Base-by-base conservation (phyloP, 2,329 filamentous ascomycete species). In the Neopestalotiopsis sp. region DNA sequence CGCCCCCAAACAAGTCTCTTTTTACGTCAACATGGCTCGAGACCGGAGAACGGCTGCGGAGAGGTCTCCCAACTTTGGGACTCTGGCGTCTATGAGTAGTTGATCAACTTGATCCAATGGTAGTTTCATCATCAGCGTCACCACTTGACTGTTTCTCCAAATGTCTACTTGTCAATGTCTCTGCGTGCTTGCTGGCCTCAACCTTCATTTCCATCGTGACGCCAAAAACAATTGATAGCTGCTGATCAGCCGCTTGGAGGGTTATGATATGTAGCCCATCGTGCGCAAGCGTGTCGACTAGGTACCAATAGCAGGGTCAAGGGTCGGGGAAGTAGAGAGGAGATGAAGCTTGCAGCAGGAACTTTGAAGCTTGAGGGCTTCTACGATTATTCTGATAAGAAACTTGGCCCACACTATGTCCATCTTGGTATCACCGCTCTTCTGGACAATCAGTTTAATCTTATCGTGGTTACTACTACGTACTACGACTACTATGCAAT, bases 231-330 rank as follows among this genome's bases (percentile, higher is more conserved):
- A n/a, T n/a, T 52, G 45, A 52, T 52, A 17, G 45, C n/a, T 52
- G 45, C 45, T 52, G 45, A 52, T 52, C 45, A 52, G 45, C 45
- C 45, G 45, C 45, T 52, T 52, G 45, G 45, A 24, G n/a, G 45
- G 45, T 52, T n/a, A 24, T 52, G 45, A 52, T 20, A 52, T 52
- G 45, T 52, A 52, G 45, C 45, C 34, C 45, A 52, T 52, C 17
- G 9, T 52, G 45, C 45, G 45, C 45, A 52, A 52, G 45, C 45
- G 45, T 52, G 14, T 9, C 17, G 10, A 12, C 45, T 52, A 52
- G 45, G 45, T 52, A 52, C 45, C 45, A 52, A 52, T 52, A 52
- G 45, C 45, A 52, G 45, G 45, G 45, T 24, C 45, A 52, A 52
- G 45, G 45, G 45, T 52, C 45, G 45, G 45, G 45, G 45, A 24